Evolutionary conservation across 169 alveolate genomes (phyloP).

Genomic region (Amoebophrya sp.): DNA sequence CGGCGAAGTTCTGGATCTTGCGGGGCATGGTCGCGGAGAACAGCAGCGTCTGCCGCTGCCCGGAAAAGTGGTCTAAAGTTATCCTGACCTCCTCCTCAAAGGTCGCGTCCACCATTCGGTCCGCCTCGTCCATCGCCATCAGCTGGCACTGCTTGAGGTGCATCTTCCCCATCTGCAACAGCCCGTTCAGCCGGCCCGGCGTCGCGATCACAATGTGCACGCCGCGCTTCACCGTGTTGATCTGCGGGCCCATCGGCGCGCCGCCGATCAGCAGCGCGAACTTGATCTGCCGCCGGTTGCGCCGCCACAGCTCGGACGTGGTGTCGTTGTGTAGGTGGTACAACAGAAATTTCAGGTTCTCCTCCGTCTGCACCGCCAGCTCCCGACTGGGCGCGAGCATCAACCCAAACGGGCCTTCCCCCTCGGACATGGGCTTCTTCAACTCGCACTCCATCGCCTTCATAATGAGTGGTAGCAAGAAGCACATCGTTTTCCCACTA

Average conservation of each 20-base stretch:
- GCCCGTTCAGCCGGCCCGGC: conserved; percentile 94
- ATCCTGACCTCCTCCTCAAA: conserved; percentile 91
- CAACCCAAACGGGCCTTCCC: conserved; percentile 85
- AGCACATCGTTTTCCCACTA: conserved; percentile 53
- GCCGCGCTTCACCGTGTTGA: conserved; percentile 62
- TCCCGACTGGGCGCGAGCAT: conserved; percentile 89
- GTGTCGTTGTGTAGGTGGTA: background rate
- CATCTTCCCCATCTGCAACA: conserved; percentile 76
- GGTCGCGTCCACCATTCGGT: conserved; percentile 89
- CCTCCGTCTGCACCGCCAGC: conserved; percentile 83
- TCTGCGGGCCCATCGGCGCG: conserved; percentile 42
- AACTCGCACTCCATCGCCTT: conserved; percentile 72
- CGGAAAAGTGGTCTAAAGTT: conserved; percentile 76
- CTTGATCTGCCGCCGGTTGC: background rate
- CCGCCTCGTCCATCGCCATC: conserved; percentile 96
- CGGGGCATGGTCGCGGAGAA: conserved; percentile 96
- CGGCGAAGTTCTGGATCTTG: conserved; percentile 91
- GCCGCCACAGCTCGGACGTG: background rate
- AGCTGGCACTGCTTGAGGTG: conserved; percentile 76
- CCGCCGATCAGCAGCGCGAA: conserved; percentile 46
- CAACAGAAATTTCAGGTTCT: conserved; percentile 55
- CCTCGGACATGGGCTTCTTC: conserved; percentile 56
- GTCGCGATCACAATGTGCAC: conserved; percentile 93
- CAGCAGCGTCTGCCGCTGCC: conserved; percentile 84
- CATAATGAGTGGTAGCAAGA: conserved; percentile 81